Percentiles rank a stretch among this genome's conserved stretches.
phyloP scores from a whole-genome alignment of 192 early-diverging fungal genomes.

The Rhizophagus clarus region DNA sequence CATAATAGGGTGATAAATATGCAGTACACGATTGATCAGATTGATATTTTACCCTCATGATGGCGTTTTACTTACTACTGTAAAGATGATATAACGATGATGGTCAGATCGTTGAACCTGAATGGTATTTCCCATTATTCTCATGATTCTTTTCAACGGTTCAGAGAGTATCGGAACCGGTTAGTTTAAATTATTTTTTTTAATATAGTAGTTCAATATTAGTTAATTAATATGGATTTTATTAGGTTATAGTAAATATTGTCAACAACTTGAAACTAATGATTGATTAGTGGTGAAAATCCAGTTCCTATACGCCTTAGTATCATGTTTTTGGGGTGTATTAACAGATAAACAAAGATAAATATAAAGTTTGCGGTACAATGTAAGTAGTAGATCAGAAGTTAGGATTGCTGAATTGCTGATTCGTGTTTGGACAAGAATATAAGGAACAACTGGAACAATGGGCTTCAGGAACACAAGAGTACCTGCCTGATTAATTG shows the following conservation, averaged over 20 bases:
- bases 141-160: slow-evolving; percentile 94
- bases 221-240: neutral
- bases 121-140: slow-evolving; percentile 93
- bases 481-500: slow-evolving; percentile 57
- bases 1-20: slow-evolving; percentile 96
- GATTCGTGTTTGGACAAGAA: slow-evolving; percentile 75
- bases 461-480: slow-evolving; percentile 75
- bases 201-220: neutral
- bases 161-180: slow-evolving; percentile 95
- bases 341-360: slow-evolving; percentile 58
- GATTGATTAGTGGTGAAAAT: slow-evolving; percentile 77
- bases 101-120: slow-evolving; percentile 89
- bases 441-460: slow-evolving; percentile 86
- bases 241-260: slow-evolving; percentile 79
- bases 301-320: slow-evolving; percentile 84
- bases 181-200: slow-evolving; percentile 15
- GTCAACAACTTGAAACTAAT: slow-evolving; percentile 80
- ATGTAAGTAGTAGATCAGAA: slow-evolving; percentile 74
- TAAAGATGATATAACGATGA: too few relatives aligned
- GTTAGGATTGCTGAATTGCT: slow-evolving; percentile 90
- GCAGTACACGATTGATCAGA: slow-evolving; percentile 85
- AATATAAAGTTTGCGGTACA: slow-evolving; percentile 69
- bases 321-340: slow-evolving; percentile 90
- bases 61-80: slow-evolving; percentile 80
- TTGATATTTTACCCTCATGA: slow-evolving; percentile 79